Conservation (phyloP, 805 yeast genomes). For the Schwanniomyces sp. region DNA sequence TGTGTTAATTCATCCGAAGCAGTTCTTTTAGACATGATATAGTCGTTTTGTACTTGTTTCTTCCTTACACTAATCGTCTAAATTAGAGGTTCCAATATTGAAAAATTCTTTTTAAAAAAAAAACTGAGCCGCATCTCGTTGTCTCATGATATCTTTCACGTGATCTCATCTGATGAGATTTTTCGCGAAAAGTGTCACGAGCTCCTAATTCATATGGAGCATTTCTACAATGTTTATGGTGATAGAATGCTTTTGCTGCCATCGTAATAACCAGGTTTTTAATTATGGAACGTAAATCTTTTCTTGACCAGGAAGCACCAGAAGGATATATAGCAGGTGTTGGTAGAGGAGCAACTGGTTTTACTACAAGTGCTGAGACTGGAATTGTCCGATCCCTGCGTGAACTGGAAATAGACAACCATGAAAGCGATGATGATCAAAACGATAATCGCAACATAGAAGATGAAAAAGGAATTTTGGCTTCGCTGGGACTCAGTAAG, state of each 20-base stretch:
- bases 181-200: neutral
- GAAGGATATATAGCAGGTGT: constrained; percentile 88
- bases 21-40: constrained; percentile 52
- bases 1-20: constrained; percentile 33
- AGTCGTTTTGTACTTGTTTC: neutral
- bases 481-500: constrained; percentile 25
- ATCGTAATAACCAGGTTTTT: neutral
- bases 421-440: constrained; percentile 17
- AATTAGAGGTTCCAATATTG: neutral
- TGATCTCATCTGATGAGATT: neutral
- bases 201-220: neutral
- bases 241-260: neutral
- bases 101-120: neutral
- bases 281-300: constrained; percentile 54
- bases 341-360: constrained; percentile 95
- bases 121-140: constrained; percentile 1
- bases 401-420: constrained; percentile 10
- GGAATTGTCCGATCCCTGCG: constrained; percentile 9
- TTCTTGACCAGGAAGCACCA: constrained; percentile 84
- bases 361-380: constrained; percentile 76
- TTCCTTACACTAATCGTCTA: neutral
- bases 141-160: neutral
- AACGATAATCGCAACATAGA: constrained; percentile 26
- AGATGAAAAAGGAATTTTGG: constrained; percentile 34
- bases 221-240: neutral